phyloP scores from a whole-genome alignment of 148 eudicot species.

The Persicaria maculosa region DNA sequence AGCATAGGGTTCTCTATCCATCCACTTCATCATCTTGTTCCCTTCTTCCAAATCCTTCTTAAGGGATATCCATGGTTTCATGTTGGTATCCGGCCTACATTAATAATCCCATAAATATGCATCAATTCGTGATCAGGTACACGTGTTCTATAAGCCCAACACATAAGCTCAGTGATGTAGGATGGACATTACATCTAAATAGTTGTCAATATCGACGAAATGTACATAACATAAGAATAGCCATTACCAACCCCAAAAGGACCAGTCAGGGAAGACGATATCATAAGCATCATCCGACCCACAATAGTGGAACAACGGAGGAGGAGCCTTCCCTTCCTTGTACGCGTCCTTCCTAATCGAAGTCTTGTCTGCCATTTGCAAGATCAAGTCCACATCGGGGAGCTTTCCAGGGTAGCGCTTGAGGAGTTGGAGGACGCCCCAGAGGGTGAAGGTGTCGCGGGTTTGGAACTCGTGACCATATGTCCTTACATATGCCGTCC shows the following conservation, averaged over 20 bases:
- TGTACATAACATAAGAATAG: too few species aligned
- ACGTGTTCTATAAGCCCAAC: too few species aligned
- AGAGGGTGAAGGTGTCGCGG: slow-evolving; percentile 26
- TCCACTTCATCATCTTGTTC: slow-evolving; percentile 42
- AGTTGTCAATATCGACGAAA: neutral
- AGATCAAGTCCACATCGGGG: slow-evolving; percentile 36
- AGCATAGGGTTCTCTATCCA: slow-evolving; percentile 48
- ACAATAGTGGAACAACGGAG: slow-evolving; percentile 38
- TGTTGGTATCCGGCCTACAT: slow-evolving; percentile 52
- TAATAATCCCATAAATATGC: neutral
- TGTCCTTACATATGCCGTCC: slow-evolving; percentile 27
- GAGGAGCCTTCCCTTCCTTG: slow-evolving; percentile 17
- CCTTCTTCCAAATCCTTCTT: slow-evolving; percentile 51
- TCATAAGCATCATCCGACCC: slow-evolving; percentile 19
- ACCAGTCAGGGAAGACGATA: slow-evolving; percentile 41
- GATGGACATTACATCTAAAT: neutral
- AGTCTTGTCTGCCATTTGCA: slow-evolving; percentile 28
- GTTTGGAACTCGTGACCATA: slow-evolving; percentile 22
- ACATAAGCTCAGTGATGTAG: neutral
- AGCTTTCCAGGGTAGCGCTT: slow-evolving; percentile 28
- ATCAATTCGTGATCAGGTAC: neutral
- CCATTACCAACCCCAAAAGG: slow-evolving; percentile 26
- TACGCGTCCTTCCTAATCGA: slow-evolving; percentile 7
- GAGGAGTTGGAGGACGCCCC: slow-evolving; percentile 35
- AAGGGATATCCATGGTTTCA: slow-evolving; percentile 56